phyloP scores from a whole-genome alignment of 805 yeast species.

The Candida boidinii region DNA sequence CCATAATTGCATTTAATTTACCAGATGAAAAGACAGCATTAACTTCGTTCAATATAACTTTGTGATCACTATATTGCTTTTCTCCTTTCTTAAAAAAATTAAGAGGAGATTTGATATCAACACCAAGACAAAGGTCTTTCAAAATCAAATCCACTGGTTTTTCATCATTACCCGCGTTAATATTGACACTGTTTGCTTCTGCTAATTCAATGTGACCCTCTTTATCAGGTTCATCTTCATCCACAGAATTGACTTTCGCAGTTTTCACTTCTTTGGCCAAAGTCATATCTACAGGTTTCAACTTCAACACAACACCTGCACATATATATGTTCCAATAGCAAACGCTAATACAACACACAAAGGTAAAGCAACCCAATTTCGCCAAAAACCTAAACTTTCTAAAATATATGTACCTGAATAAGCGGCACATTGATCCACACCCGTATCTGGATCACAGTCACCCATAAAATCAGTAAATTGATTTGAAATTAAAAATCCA shows the following conservation, averaged over 20 bases:
- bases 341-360: conserved; percentile 52
- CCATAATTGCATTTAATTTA: conserved; percentile 64
- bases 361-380: conserved; percentile 61
- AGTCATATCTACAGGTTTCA: conserved; percentile 42
- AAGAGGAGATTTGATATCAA: conserved; percentile 12
- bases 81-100: no score
- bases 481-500: conserved; percentile 58
- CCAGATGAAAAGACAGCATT: conserved; percentile 46
- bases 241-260: conserved; percentile 8
- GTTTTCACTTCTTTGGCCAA: conserved; percentile 31
- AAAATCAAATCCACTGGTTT: no score
- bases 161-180: neutral
- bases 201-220: conserved; percentile 8
- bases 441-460: conserved; percentile 34
- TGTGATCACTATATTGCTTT: no score
- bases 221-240: conserved; percentile 3
- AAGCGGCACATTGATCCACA: conserved; percentile 36
- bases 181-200: neutral
- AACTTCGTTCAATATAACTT: conserved; percentile 35
- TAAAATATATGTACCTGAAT: conserved; percentile 47
- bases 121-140: conserved; percentile 10
- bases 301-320: conserved; percentile 38
- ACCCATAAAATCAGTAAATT: conserved; percentile 54
- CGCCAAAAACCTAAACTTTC: conserved; percentile 49
- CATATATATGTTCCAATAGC: conserved; percentile 41